Evolutionary conservation across 495 filamentous ascomycete species (phyloP).

Genomic region (Aspergillus wentii): DNA sequence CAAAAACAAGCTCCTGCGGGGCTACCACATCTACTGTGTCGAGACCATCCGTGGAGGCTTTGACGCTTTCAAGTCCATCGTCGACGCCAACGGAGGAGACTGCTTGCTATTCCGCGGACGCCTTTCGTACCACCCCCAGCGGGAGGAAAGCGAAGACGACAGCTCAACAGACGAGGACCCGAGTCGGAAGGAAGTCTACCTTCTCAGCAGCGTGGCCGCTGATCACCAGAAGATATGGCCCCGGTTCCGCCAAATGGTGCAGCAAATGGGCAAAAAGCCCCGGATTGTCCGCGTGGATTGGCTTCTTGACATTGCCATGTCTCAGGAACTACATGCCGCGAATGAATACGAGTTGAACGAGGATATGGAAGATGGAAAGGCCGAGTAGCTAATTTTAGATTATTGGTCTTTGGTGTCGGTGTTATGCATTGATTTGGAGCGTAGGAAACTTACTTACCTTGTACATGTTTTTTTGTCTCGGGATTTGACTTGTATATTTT

Average conservation of each 20-base stretch:
- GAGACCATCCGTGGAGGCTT: constrained; percentile 70
- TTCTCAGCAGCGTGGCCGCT: constrained; percentile 59
- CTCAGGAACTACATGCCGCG: constrained; percentile 64
- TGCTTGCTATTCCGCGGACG: constrained; percentile 75
- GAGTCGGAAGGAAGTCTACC: constrained; percentile 67
- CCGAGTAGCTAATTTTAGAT: constrained; percentile 1
- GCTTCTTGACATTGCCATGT: constrained; percentile 85
- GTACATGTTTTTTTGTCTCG: constrained; percentile 6
- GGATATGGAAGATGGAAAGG: constrained; percentile 23
- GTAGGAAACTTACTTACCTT: constrained; percentile 4
- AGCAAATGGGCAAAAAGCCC: constrained; percentile 63
- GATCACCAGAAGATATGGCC: constrained; percentile 74
- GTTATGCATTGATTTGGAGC: constrained; percentile 1
- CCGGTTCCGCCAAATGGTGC: constrained; percentile 72
- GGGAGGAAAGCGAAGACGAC: constrained; percentile 44
- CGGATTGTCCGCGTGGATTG: constrained; percentile 80
- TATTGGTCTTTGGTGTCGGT: not conserved
- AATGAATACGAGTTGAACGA: constrained; percentile 54
- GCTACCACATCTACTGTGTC: constrained; percentile 76
- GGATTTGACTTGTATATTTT: constrained; percentile 1
- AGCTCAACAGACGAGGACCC: constrained; percentile 50
- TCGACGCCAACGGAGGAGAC: constrained; percentile 80
- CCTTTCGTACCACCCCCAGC: constrained; percentile 47
- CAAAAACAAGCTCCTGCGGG: constrained; percentile 64
- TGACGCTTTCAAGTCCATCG: constrained; percentile 77